phyloP scores from a whole-genome alignment of 768 basidiomycete genomes.

The Boletellus sp. region DNA sequence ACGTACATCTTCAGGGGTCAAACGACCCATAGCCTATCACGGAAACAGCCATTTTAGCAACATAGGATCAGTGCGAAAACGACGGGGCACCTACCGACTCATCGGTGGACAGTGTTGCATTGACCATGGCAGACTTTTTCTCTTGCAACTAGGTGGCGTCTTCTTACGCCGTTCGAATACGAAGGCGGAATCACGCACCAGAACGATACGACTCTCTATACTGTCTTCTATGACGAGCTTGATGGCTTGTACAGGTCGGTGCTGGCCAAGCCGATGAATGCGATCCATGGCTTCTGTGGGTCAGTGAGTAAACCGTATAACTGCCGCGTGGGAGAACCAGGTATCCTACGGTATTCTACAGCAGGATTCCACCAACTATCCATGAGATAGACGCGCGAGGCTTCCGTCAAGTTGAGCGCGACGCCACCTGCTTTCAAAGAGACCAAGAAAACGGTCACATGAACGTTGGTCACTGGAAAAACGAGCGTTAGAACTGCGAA shows the following conservation, averaged over 20 bases:
- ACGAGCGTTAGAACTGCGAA: background rate
- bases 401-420: constrained; percentile 85
- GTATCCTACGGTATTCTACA: constrained; percentile 73
- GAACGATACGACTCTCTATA: constrained; percentile 93
- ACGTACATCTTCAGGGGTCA: constrained; percentile 80
- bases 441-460: constrained; percentile 97
- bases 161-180: background rate
- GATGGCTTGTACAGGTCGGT: constrained; percentile 87
- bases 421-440: constrained; percentile 95
- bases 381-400: constrained; percentile 93
- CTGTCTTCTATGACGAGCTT: constrained; percentile 95
- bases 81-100: constrained; percentile 53
- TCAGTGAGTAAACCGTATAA: background rate
- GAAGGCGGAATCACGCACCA: constrained; percentile 40
- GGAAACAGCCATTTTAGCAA: constrained; percentile 8
- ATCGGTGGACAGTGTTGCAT: constrained; percentile 79
- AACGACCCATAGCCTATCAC: constrained; percentile 79
- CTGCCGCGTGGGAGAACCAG: background rate
- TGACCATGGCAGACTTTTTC: constrained; percentile 95
- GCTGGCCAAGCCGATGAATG: constrained; percentile 94
- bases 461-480: constrained; percentile 80
- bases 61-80: background rate
- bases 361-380: constrained; percentile 99
- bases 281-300: constrained; percentile 90
- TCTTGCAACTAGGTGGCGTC: constrained; percentile 66